Percentiles rank a stretch among this genome's conserved stretches.
Evolutionary conservation across 306 rosid genomes (phyloP).

Genomic region (Luffa acutangula): DNA sequence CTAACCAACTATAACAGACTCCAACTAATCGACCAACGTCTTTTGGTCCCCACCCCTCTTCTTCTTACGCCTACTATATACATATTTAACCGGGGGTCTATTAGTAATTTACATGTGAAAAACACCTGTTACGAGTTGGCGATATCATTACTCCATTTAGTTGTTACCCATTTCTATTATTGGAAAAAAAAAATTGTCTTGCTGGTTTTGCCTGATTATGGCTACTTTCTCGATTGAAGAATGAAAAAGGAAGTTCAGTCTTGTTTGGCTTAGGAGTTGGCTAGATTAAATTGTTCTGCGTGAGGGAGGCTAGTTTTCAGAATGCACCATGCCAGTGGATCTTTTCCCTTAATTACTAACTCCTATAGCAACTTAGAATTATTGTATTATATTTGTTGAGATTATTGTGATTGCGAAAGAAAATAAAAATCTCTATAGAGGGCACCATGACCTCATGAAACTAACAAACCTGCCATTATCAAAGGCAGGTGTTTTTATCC

Average conservation of each 20-base stretch:
- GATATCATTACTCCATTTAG: background rate
- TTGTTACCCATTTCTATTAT: background rate
- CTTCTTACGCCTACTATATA: too few species aligned
- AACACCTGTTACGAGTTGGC: background rate
- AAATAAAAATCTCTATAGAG: background rate
- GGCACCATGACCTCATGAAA: background rate
- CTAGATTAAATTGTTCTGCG: background rate
- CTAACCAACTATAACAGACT: too few species aligned
- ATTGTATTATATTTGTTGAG: background rate
- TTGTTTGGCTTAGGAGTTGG: background rate
- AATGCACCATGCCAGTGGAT: background rate
- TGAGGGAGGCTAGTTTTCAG: background rate
- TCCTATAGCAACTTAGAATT: background rate
- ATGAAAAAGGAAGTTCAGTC: background rate
- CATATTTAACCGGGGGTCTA: too few species aligned
- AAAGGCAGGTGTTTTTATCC: background rate
- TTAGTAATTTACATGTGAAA: conserved; percentile 1
- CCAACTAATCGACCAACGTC: too few species aligned
- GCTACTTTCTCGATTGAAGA: background rate
- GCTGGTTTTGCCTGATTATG: background rate
- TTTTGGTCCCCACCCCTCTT: too few species aligned
- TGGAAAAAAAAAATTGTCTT: background rate
- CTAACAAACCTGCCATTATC: background rate
- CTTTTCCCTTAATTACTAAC: background rate
- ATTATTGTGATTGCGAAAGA: background rate